Evolutionary conservation across 495 filamentous ascomycete species (phyloP).

Genomic region (Recurvomyces mirabilis): DNA sequence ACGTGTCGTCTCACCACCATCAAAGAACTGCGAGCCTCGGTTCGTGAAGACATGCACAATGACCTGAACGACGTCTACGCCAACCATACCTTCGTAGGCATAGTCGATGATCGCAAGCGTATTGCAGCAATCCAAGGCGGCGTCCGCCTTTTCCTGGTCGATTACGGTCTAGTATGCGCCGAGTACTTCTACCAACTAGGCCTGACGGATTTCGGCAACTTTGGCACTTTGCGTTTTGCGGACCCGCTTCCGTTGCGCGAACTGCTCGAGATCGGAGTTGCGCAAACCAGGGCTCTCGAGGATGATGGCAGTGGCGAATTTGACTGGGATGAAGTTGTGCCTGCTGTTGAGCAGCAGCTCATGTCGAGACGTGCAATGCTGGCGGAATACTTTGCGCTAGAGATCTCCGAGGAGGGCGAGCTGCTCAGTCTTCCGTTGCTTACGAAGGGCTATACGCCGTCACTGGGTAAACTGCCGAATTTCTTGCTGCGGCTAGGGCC

Average conservation of each 20-base stretch:
- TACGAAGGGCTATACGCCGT: conserved; percentile 78
- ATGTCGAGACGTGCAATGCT: conserved; percentile 76
- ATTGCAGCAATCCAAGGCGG: conserved; percentile 88
- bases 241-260: conserved; percentile 61
- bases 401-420: conserved; percentile 68
- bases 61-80: conserved; percentile 82
- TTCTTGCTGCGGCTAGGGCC: conserved; percentile 86
- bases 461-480: conserved; percentile 71
- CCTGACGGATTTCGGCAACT: conserved; percentile 92
- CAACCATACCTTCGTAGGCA: conserved; percentile 83
- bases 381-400: conserved; percentile 79
- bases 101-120: conserved; percentile 78
- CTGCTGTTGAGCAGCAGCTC: conserved; percentile 48
- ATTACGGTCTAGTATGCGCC: conserved; percentile 78
- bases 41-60: conserved; percentile 79
- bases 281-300: conserved; percentile 45
- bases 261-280: conserved; percentile 61
- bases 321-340: conserved; percentile 55
- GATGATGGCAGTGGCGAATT: conserved; percentile 44
- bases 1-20: conserved; percentile 66
- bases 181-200: conserved; percentile 98
- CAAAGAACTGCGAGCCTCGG: conserved; percentile 65
- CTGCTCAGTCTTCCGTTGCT: conserved; percentile 71
- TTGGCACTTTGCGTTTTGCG: conserved; percentile 70
- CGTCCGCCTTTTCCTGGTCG: conserved; percentile 84